Evolutionary conservation across 192 early-diverging fungal genomes (phyloP).

Genomic region (Coemansia sp.): DNA sequence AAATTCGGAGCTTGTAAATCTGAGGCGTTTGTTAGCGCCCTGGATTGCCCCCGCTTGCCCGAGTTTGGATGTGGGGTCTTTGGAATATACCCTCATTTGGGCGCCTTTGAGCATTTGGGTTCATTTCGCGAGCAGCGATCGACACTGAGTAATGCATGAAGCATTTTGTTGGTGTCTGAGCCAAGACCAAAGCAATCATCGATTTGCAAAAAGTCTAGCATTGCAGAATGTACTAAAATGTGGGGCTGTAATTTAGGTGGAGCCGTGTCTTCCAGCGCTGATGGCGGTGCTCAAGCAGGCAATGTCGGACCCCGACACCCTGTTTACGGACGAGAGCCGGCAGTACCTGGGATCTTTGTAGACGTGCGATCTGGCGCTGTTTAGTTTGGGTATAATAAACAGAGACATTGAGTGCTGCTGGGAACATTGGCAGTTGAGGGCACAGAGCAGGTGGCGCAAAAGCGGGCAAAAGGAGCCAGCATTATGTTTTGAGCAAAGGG

Average conservation of each 20-base stretch:
- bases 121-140: not conserved
- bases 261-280: conserved; percentile 34
- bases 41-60: conserved; percentile 5
- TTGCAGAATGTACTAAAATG: not conserved
- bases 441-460: not conserved
- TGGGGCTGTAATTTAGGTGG: conserved; percentile 29
- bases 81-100: not conserved
- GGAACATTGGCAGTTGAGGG: too few relatives aligned
- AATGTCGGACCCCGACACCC: conserved; percentile 36
- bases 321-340: conserved; percentile 48
- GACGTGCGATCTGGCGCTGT: not conserved
- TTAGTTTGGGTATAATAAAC: too few relatives aligned
- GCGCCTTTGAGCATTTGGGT: not conserved
- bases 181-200: not conserved
- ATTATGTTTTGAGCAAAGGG: not conserved
- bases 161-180: not conserved
- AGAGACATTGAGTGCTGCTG: too few relatives aligned
- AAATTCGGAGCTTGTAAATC: conserved; percentile 3
- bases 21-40: conserved; percentile 1
- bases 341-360: conserved; percentile 39
- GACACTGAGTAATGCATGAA: not conserved
- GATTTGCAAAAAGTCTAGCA: not conserved
- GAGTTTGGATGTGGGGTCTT: not conserved
- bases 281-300: conserved; percentile 49
- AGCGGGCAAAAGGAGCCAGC: not conserved